Conservation (phyloP, 2,329 filamentous ascomycete genomes). For the Penicillium sp. region DNA sequence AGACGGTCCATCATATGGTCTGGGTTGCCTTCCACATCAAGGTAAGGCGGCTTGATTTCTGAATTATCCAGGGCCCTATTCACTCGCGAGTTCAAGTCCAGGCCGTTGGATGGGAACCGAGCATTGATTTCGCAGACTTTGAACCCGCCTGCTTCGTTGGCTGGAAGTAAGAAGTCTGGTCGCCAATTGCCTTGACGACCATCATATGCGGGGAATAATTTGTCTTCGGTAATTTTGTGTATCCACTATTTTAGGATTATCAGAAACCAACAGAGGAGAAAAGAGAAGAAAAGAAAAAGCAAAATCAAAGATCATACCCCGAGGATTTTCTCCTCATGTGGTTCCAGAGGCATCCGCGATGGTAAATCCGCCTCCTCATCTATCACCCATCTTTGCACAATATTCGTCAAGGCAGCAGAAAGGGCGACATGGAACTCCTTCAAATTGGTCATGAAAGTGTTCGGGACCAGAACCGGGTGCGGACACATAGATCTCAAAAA, state of each 20-base stretch:
- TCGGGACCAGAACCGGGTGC: neutral
- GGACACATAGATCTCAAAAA: neutral
- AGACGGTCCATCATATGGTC: neutral
- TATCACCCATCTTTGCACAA: constrained; percentile 35
- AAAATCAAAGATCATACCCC: constrained; percentile 16
- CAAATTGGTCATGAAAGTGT: neutral
- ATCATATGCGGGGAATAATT: neutral
- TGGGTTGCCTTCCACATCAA: neutral
- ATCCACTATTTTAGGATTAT: neutral
- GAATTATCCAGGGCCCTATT: constrained; percentile 17
- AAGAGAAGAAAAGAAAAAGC: neutral
- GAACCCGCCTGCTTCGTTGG: constrained; percentile 8
- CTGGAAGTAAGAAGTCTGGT: constrained; percentile 33
- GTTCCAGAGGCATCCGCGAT: constrained; percentile 35
- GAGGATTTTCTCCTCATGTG: constrained; percentile 32
- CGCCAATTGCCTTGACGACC: constrained; percentile 25
- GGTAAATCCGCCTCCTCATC: constrained; percentile 30
- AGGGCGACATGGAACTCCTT: constrained; percentile 20
- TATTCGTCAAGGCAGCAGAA: constrained; percentile 30
- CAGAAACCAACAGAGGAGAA: no score
- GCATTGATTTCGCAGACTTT: constrained; percentile 34
- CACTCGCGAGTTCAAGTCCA: constrained; percentile 14
- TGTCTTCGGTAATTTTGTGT: neutral
- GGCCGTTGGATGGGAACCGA: constrained; percentile 31
- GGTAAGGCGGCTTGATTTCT: neutral